These are phyloP conservation scores for Fusarium fujikuroi DNA, from an alignment of 2,329 filamentous ascomycete genomes.

Conservation along the genomic window DNA sequence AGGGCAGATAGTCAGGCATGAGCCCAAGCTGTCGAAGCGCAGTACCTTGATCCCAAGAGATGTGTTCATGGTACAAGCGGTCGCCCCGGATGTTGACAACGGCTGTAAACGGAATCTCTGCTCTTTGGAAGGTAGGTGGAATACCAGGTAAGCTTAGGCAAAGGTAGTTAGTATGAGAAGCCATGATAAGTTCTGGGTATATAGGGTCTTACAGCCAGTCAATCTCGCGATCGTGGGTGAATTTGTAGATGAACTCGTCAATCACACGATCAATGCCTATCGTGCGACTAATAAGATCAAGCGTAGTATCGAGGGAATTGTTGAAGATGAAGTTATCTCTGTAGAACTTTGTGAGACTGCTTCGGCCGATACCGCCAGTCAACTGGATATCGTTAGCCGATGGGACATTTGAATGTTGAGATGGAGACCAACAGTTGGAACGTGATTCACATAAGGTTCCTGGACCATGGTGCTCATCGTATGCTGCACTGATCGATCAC, in stretches of 20 bases:
- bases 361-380: conserved; percentile 76
- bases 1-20: conserved; percentile 68
- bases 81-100: conserved; percentile 73
- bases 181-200: fast-evolving
- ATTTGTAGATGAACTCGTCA: conserved; percentile 74
- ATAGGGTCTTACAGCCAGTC: conserved; percentile 71
- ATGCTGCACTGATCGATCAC: conserved; percentile 71
- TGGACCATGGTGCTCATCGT: conserved; percentile 85
- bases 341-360: conserved; percentile 73
- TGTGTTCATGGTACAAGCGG: conserved; percentile 72
- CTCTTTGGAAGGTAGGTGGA: conserved; percentile 62
- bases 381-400: conserved; percentile 47
- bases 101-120: conserved; percentile 69
- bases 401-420: fast-evolving
- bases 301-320: conserved; percentile 73
- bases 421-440: conserved; percentile 67
- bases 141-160: conserved; percentile 59
- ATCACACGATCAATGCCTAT: conserved; percentile 77
- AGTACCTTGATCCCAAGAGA: conserved; percentile 75
- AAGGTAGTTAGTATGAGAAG: neutral
- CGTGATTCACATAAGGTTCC: conserved; percentile 82
- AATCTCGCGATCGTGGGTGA: conserved; percentile 70
- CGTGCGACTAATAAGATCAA: conserved; percentile 77
- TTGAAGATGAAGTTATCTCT: conserved; percentile 78
- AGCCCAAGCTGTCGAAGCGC: conserved; percentile 68